Conservation (phyloP, 441 rosid species). For the Bruguiera hainesii region DNA sequence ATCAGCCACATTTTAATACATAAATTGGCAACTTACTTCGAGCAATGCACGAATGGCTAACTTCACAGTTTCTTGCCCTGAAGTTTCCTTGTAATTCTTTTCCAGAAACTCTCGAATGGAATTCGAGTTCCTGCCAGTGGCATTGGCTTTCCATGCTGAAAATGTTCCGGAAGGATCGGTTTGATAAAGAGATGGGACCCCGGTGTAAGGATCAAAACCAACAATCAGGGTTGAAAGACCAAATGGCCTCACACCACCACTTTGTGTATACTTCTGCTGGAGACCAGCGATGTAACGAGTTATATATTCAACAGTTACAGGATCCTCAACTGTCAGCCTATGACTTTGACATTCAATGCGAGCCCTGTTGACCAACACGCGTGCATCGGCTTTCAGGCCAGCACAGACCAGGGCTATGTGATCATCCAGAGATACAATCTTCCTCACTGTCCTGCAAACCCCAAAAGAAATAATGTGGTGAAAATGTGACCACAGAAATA, state of each 20-base stretch:
- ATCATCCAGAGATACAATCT: constrained; percentile 82
- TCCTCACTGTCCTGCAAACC: constrained; percentile 65
- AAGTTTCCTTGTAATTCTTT: constrained; percentile 80
- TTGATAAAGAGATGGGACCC: constrained; percentile 74
- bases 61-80: constrained; percentile 88
- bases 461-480: constrained; percentile 8
- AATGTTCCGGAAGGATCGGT: constrained; percentile 94
- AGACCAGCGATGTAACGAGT: constrained; percentile 89
- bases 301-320: constrained; percentile 87
- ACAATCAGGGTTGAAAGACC: constrained; percentile 89
- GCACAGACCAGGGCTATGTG: constrained; percentile 91
- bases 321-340: constrained; percentile 88
- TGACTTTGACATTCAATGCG: constrained; percentile 89
- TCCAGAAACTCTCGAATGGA: constrained; percentile 84
- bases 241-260: constrained; percentile 93
- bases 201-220: constrained; percentile 80
- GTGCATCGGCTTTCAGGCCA: constrained; percentile 93
- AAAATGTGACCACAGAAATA: too few species aligned
- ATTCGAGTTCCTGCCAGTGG: constrained; percentile 93
- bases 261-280: constrained; percentile 91
- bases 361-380: constrained; percentile 78
- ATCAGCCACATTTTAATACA: too few species aligned
- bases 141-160: constrained; percentile 97
- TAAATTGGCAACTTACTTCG: constrained; percentile 47
- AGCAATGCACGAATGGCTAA: constrained; percentile 88